Evolutionary conservation across 202 grass and related monocot species (phyloP), one percentile per base, ranked within the genome.

Genomic region (Schoenoplectus triqueter): DNA sequence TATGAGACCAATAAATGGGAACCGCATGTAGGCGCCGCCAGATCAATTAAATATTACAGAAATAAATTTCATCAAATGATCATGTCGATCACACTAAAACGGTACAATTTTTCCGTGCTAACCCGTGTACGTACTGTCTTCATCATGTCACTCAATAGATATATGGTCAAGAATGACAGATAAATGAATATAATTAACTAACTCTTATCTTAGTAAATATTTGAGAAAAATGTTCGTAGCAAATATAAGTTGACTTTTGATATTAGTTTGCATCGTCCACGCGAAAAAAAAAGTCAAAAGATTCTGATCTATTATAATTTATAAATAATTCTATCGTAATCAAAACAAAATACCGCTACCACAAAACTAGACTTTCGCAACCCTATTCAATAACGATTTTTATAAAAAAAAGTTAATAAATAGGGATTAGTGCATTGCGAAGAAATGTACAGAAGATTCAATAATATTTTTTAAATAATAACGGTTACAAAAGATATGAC

Each of bases 141-240:
- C 66, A 62, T 31, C 19, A 48, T 72, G n/a, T 69, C 2, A 68
- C 42, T 45, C 5, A 14, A 10, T 41, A 44, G 44, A 54, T 7
- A 22, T 54, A 11, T 31, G 72, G 72, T 75, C 49, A 75, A 75
- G 50, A 39, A 55, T 55, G 72, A 55, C 48, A 75, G 13, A 70
- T 7, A 57, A 7, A 77, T 57, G 18, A 57, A 77, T 15, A n/a
- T 73, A 72, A 49, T 3, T 48, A 73, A 10, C 0, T 50, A n/a
- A 56, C 51, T n/a, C n/a, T 10, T 18, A 6, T 31, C 7, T 75
- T 55, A 39, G 40, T 47, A 45, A 70, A 17, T 47, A 46, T n/a
- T 17, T n/a, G 9, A 45, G n/a, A 47, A 2, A 70, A 7, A 17
- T 44, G 11, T 31, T 31, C 31, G 31, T 73, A 22, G 70, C 70